Conservation (phyloP, 78 protist genomes). For the Anaeramoeba ignava region DNA sequence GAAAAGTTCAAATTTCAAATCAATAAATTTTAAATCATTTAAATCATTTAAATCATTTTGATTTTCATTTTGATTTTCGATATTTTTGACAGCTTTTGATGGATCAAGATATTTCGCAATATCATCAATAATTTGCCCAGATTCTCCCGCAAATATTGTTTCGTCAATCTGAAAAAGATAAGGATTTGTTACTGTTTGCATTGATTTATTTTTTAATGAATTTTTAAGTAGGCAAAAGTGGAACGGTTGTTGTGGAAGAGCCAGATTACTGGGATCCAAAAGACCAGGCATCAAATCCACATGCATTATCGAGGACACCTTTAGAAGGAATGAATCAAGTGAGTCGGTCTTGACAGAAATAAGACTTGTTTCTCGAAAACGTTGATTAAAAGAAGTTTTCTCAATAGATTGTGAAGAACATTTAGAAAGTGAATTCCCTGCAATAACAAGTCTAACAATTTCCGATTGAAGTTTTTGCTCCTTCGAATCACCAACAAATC, state of each 20-base stretch:
- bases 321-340: conserved; percentile 11
- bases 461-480: neutral
- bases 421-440: neutral
- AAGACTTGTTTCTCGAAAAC: neutral
- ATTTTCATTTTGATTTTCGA: too few relatives aligned
- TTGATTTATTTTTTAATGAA: conserved; percentile 1
- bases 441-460: neutral
- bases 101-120: conserved; percentile 8
- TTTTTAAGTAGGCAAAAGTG: conserved; percentile 15
- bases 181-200: neutral
- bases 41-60: too few relatives aligned
- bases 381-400: neutral
- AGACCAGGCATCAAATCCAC: conserved; percentile 41
- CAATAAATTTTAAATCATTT: too few relatives aligned
- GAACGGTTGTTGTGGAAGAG: conserved; percentile 37
- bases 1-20: too few relatives aligned
- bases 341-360: neutral
- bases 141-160: conserved; percentile 3
- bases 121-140: conserved; percentile 22
- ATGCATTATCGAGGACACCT: neutral
- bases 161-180: neutral
- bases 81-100: too few relatives aligned
- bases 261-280: conserved; percentile 25
- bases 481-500: neutral
- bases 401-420: neutral